phyloP scores from a whole-genome alignment of 2,329 filamentous ascomycete species.

The Purpureocillium lavendulum region DNA sequence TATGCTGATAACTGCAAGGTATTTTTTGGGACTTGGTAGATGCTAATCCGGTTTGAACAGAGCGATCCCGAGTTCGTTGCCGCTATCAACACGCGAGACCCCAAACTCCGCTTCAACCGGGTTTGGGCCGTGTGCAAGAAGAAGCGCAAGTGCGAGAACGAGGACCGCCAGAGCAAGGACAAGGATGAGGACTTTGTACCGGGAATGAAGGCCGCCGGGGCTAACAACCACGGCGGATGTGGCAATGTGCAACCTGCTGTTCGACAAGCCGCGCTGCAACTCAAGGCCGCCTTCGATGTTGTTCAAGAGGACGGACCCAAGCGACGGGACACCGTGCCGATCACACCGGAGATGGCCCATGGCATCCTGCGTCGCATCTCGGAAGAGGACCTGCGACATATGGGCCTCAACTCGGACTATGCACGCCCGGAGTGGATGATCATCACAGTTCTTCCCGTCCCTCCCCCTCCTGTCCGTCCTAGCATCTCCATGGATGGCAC shows the following conservation, averaged over 20 bases:
- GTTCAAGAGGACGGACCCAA: slow-evolving; percentile 59
- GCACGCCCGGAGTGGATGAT: slow-evolving; percentile 98
- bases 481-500: slow-evolving; percentile 97
- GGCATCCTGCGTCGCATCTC: slow-evolving; percentile 81
- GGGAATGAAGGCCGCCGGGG: slow-evolving; percentile 41
- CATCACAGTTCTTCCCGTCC: slow-evolving; percentile 87
- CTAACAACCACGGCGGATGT: slow-evolving; percentile 72
- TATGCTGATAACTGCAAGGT: slow-evolving; percentile 44
- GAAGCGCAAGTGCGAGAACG: slow-evolving; percentile 76
- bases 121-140: slow-evolving; percentile 91
- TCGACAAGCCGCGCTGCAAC: slow-evolving; percentile 75
- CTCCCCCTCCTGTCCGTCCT: slow-evolving; percentile 88
- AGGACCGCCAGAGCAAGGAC: slow-evolving; percentile 59
- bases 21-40: slow-evolving; percentile 38
- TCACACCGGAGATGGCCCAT: slow-evolving; percentile 78
- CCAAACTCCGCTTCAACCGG: slow-evolving; percentile 86
- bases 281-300: slow-evolving; percentile 67
- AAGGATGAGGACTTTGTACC: slow-evolving; percentile 62
- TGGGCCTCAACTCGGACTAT: slow-evolving; percentile 91
- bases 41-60: slow-evolving; percentile 57
- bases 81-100: slow-evolving; percentile 78
- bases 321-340: slow-evolving; percentile 68
- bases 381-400: slow-evolving; percentile 70
- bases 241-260: slow-evolving; percentile 87
- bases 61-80: slow-evolving; percentile 75